Conservation (phyloP, 306 rosid species). For the Prunus davidiana region DNA sequence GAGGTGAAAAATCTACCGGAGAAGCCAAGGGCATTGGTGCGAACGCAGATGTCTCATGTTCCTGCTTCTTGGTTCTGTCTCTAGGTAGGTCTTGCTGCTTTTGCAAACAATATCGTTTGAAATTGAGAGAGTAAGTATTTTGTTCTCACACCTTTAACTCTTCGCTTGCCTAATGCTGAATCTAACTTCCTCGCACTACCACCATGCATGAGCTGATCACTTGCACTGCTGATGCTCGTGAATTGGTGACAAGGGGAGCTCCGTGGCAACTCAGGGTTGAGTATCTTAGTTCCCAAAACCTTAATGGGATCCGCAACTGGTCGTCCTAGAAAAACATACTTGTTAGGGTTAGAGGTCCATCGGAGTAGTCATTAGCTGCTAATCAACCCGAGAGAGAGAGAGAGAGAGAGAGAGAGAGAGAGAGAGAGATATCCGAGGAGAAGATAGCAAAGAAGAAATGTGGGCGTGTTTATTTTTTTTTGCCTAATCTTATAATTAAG, state of each 20-base stretch:
- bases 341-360: too few species aligned
- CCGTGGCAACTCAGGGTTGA: constrained; percentile 21
- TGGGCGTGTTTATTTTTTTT: too few species aligned
- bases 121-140: constrained; percentile 2
- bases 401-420: too few species aligned
- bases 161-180: constrained; percentile 22
- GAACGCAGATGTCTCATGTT: constrained; percentile 24
- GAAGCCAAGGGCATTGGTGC: constrained; percentile 21
- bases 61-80: constrained; percentile 9
- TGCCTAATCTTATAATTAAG: too few species aligned
- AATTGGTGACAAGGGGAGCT: constrained; percentile 20
- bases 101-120: constrained; percentile 1
- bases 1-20: constrained; percentile 21
- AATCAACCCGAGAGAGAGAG: too few species aligned
- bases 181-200: constrained; percentile 6
- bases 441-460: too few species aligned
- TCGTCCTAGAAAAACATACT: constrained; percentile 22
- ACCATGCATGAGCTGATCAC: constrained; percentile 18
- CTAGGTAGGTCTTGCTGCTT: constrained; percentile 5
- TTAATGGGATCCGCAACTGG: constrained; percentile 4
- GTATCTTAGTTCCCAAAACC: constrained; percentile 33
- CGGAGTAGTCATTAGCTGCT: too few species aligned
- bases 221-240: constrained; percentile 17
- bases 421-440: too few species aligned
- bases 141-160: constrained; percentile 5